A percentile compares a stretch with the other conserved stretches of the same genome.
Conservation (phyloP, 805 yeast species). For the Teunomyces panamensis region DNA sequence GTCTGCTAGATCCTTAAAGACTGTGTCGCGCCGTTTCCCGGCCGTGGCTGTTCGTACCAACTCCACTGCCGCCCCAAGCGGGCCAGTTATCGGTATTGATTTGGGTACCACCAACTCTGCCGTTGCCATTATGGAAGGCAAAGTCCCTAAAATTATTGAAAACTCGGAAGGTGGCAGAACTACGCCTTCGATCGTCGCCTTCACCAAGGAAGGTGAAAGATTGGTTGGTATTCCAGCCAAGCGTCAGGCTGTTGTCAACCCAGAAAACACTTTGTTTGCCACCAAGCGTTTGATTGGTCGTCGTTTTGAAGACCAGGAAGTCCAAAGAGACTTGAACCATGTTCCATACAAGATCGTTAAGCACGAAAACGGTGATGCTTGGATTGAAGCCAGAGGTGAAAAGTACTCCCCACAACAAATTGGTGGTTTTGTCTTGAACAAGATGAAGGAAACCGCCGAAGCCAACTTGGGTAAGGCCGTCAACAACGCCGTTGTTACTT, state of each 20-base stretch:
- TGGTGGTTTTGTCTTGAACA: conserved; percentile 89
- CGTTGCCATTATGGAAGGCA: conserved; percentile 80
- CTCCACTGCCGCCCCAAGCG: conserved; percentile 34
- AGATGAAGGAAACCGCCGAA: conserved; percentile 98
- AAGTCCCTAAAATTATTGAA: conserved; percentile 73
- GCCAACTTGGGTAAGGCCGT: conserved; percentile 83
- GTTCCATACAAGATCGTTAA: conserved; percentile 90
- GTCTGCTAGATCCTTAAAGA: conserved; percentile 41
- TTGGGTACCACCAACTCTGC: conserved; percentile 90
- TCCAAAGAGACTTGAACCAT: conserved; percentile 81
- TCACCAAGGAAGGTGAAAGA: conserved; percentile 87
- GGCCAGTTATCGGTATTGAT: conserved; percentile 79
- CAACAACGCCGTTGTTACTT: conserved; percentile 87
- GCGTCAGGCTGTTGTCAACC: conserved; percentile 94
- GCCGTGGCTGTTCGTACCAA: conserved; percentile 23
- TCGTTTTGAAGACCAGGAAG: conserved; percentile 84
- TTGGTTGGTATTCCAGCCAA: conserved; percentile 93
- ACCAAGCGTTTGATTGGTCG: conserved; percentile 95
- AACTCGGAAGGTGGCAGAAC: conserved; percentile 64
- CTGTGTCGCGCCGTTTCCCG: conserved; percentile 35
- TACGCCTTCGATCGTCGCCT: conserved; percentile 93
- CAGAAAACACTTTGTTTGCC: conserved; percentile 89
- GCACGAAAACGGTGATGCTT: conserved; percentile 92
- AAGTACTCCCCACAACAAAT: conserved; percentile 92
- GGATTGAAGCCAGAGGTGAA: conserved; percentile 89